Evolutionary conservation across 2,329 filamentous ascomycete genomes (phyloP), one percentile per base, ranked within the genome.

Genomic region (Ophiostoma triangulosporum): DNA sequence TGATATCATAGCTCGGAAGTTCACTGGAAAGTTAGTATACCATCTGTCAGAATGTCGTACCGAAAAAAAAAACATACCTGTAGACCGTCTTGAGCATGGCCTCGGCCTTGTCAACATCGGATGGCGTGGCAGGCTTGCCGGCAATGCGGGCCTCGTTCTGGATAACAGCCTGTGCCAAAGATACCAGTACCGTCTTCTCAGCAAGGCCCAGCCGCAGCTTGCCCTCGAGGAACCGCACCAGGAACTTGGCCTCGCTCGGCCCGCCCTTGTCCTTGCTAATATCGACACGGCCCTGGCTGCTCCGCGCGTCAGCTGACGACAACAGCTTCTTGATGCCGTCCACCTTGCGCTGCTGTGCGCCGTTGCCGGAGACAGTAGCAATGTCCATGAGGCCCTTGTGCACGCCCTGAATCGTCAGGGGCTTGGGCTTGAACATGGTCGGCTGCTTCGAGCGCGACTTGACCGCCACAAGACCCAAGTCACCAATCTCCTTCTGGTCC

Each of bases 351-450:
- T 84, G 83, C 65, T 97, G 93, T 0, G 90, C 84, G 43, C 91
- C 91, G 63, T 87, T 86, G 9, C 93, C 93, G 60, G 87, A 78
- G 14, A 88, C 78, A 17, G 86, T 95, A 6, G 93, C 93, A 64
- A 98, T 94, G 32, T 76, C 79, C 74, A 97, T 86, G 33, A 98
- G 69, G 1, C 88, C 87, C 64, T 93, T 84, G 62, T 94, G 89
- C 2, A 98, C 90, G 27, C 85, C 88, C 54, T 78, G 80, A 1
- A 98, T 77, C 0, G 90, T 96, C 61, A 98, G 72, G 27, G 90
- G 76, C 68, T 95, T 96, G 2, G 90, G 93, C 67, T 95, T 95
- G 74, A 97, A 96, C 89, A 98, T 96, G 22, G 93, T 97, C 11
- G 88, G 88, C 64, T 98, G 93, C 46, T 90, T 97, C 14, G 86